These are phyloP conservation scores for Juglanconis oblonga DNA, from an alignment of 2,329 filamentous ascomycete species.

Conservation along the genomic window DNA sequence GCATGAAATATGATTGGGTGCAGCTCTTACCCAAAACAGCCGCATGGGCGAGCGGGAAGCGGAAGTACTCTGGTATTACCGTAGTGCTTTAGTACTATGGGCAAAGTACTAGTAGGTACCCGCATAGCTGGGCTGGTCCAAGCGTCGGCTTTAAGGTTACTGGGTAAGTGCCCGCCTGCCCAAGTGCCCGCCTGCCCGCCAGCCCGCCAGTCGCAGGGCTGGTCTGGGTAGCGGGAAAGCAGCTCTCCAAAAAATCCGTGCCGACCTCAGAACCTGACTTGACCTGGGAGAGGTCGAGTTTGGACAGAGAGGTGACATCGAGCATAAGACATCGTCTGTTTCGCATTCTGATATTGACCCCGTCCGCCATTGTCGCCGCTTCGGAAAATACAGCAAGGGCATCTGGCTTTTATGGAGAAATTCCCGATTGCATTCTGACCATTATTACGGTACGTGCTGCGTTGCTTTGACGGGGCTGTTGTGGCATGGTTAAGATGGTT, in stretches of 20 bases:
- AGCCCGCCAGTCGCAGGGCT: no score
- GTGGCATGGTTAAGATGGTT: neutral
- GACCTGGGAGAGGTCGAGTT: neutral
- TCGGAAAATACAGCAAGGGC: neutral
- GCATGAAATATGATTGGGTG: constrained; percentile 16
- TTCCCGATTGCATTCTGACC: neutral
- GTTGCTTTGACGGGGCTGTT: neutral
- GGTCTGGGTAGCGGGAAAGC: neutral
- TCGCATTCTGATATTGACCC: constrained; percentile 19
- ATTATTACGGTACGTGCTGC: constrained; percentile 11
- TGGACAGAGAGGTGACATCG: neutral
- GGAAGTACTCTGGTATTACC: no score
- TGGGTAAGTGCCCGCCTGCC: no score
- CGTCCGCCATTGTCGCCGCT: constrained; percentile 1
- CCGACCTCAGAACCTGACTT: neutral
- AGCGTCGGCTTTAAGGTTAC: neutral
- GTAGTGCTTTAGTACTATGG: no score
- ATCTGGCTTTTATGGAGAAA: neutral
- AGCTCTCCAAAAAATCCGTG: constrained; percentile 15
- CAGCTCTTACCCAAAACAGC: neutral
- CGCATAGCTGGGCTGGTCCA: neutral
- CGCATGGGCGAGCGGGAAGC: no score
- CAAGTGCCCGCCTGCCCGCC: no score
- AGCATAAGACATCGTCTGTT: neutral
- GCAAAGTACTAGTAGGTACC: neutral